Evolutionary conservation across 2,329 filamentous ascomycete species (phyloP).

Genomic region (Sarocladium brachiariae): DNA sequence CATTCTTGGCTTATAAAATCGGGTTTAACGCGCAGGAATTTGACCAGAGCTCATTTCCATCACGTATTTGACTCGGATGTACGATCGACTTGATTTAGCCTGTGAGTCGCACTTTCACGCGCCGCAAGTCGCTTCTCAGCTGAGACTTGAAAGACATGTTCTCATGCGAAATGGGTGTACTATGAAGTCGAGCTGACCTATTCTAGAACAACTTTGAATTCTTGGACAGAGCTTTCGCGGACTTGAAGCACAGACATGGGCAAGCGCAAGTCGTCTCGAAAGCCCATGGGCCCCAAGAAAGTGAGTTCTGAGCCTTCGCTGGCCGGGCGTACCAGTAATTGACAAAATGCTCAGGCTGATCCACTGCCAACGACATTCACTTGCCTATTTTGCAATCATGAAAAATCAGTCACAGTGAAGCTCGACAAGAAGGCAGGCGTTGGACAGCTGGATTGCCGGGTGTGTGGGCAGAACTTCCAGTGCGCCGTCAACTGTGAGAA

Average conservation of each 20-base stretch:
- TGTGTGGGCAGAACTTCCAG: conserved; percentile 91
- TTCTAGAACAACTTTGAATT: too few relatives aligned
- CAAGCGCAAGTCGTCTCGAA: conserved; percentile 84
- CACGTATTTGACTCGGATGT: too few relatives aligned
- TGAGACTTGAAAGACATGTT: too few relatives aligned
- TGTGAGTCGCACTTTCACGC: too few relatives aligned
- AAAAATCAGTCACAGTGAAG: conserved; percentile 84
- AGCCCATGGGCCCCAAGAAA: conserved; percentile 77
- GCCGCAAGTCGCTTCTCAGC: too few relatives aligned
- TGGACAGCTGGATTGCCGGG: conserved; percentile 79
- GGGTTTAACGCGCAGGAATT: too few relatives aligned
- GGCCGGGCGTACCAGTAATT: not conserved
- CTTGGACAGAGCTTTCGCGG: not conserved
- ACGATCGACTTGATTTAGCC: too few relatives aligned
- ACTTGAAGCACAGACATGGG: conserved; percentile 47
- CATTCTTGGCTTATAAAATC: too few relatives aligned
- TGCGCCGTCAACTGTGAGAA: conserved; percentile 81
- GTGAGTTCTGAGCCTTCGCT: conserved; percentile 34
- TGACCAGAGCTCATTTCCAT: too few relatives aligned
- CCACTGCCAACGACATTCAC: conserved; percentile 78
- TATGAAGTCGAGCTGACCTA: too few relatives aligned
- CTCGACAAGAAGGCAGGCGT: conserved; percentile 89
- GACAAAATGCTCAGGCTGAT: conserved; percentile 48
- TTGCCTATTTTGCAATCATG: conserved; percentile 97
- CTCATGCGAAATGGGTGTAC: too few relatives aligned